Conservation (phyloP, 2,329 filamentous ascomycete species). For the Ophioceras dolichostomum region DNA sequence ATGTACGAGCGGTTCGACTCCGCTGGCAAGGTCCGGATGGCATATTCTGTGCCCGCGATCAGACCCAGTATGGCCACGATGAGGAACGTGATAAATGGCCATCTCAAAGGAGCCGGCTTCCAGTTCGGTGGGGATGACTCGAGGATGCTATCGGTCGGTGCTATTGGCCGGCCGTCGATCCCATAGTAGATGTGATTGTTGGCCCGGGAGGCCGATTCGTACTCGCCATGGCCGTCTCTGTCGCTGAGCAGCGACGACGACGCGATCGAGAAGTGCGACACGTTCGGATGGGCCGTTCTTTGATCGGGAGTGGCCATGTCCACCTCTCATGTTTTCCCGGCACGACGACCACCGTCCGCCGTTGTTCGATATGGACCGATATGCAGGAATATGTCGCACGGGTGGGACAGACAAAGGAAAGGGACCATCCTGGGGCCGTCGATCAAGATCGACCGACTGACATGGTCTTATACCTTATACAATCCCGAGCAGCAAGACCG, state of each 20-base stretch:
- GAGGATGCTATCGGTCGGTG: neutral
- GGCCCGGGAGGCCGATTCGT: neutral
- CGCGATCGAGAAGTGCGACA: neutral
- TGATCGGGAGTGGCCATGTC: no score
- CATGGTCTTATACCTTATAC: no score
- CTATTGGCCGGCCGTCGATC: slow-evolving; percentile 1
- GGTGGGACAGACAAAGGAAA: no score
- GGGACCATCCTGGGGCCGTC: no score
- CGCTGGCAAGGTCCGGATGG: neutral
- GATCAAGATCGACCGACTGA: no score
- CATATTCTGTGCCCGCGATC: slow-evolving; percentile 15
- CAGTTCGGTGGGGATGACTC: no score
- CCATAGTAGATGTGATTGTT: slow-evolving; percentile 1
- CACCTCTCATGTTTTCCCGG: no score
- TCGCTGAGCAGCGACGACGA: neutral
- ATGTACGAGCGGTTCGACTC: neutral
- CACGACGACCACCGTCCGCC: no score
- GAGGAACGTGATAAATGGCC: slow-evolving; percentile 31
- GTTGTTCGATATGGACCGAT: no score
- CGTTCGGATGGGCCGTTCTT: no score
- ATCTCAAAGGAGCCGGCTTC: slow-evolving; percentile 11
- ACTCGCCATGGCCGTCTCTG: neutral
- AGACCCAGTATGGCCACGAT: slow-evolving; percentile 31
- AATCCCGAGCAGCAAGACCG: no score
- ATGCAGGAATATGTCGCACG: no score